phyloP scores from a whole-genome alignment of 768 basidiomycete species.

The Dacryopinax primogenitus region DNA sequence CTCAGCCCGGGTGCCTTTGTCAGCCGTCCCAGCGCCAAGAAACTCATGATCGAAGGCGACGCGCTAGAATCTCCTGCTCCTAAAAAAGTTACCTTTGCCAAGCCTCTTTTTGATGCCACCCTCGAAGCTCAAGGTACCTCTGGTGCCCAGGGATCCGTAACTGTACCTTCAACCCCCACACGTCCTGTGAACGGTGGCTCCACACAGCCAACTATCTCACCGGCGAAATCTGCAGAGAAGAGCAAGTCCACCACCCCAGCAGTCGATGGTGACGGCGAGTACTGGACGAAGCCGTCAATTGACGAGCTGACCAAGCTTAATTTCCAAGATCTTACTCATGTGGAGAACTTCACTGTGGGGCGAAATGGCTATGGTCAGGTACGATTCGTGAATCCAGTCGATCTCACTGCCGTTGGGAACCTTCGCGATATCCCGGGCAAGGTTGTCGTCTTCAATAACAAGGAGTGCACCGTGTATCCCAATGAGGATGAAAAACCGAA shows the following conservation, averaged over 20 bases:
- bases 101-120: not conserved
- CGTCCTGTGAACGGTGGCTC: not conserved
- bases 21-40: not conserved
- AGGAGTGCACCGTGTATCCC: slow-evolving; percentile 88
- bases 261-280: slow-evolving; percentile 54
- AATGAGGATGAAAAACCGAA: slow-evolving; percentile 81
- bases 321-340: slow-evolving; percentile 58
- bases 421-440: slow-evolving; percentile 75
- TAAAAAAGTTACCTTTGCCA: not conserved
- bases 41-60: not conserved
- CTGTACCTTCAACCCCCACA: not conserved
- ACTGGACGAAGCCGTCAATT: slow-evolving; percentile 77
- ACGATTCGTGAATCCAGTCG: slow-evolving; percentile 58
- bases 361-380: slow-evolving; percentile 88
- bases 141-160: not conserved
- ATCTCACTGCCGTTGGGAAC: slow-evolving; percentile 71
- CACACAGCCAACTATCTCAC: not conserved
- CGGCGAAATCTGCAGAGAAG: slow-evolving; percentile 21
- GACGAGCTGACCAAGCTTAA: slow-evolving; percentile 55
- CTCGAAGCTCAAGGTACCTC: not conserved
- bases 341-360: slow-evolving; percentile 70
- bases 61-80: not conserved
- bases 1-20: not conserved
- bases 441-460: slow-evolving; percentile 75
- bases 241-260: not conserved